Evolutionary conservation across 768 basidiomycete species (phyloP), one percentile per base, ranked within the genome.

Genomic region (Dacryopinax primogenitus): DNA sequence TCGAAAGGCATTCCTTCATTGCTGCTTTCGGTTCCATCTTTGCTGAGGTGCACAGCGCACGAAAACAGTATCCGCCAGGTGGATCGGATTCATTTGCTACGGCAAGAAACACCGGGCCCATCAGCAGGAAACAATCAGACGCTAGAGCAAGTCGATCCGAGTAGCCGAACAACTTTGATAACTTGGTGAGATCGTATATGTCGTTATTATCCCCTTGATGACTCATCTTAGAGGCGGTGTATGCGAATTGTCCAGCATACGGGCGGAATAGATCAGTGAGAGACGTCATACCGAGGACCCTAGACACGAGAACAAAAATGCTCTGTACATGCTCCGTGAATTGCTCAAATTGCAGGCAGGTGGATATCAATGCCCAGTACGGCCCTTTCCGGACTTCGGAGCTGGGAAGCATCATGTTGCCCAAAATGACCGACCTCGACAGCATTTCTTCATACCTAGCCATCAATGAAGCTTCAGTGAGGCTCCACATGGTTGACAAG

Each of bases 281-380:
- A 1, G 76, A 76, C 7, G 73, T 68, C 41, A 97, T 73, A 15
- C 90, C 91, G 58, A 98, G 78, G 7, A 86, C 79, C 62, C 77
- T 72, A 0, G 89, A 82, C 23, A 88, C 85, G 6, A 83, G 83
- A 16, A 70, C 70, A 36, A 97, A 76, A 37, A 88, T 78, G 7
- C 26, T 58, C 26, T 58, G 71, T 66, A 76, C 69, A 74, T 79
- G 75, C 45, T 76, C 77, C 69, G 62, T 71, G 62, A 65, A 67
- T 41, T 67, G 67, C 18, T 70, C 71, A 67, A 79, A 39, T 74
- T 68, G 78, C 68, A 77, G 69, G 73, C 82, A 82, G 4, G 83
- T 82, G 73, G 94, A 92, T 66, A 97, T 77, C 62, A 98, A 72
- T 73, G 95, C 87, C 85, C 88, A 93, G 71, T 95, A 92, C 1